Conservation (phyloP, 768 basidiomycete genomes). For the Gloeopeniophorella convolvens region DNA sequence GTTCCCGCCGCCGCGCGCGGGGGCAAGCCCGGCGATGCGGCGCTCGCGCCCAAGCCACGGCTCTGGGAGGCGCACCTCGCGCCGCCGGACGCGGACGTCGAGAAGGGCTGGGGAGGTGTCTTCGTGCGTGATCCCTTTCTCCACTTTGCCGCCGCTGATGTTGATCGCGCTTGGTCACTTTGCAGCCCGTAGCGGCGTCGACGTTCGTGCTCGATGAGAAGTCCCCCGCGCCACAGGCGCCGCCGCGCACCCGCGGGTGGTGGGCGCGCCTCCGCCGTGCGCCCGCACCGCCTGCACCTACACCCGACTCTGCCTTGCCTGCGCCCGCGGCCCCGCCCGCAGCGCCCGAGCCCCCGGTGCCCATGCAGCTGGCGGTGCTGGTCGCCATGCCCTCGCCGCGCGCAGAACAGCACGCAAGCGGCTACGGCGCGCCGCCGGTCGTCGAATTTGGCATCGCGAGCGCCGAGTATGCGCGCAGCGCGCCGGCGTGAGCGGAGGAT, state of each 20-base stretch:
- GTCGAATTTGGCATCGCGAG: conserved; percentile 9
- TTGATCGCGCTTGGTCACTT: neutral
- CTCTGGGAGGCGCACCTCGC: conserved; percentile 7
- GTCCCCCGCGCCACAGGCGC: too few relatives aligned
- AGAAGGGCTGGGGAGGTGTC: conserved; percentile 10
- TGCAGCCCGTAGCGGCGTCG: conserved; percentile 5
- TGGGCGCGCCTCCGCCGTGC: too few relatives aligned
- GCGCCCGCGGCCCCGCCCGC: neutral
- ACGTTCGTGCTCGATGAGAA: neutral
- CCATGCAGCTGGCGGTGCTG: neutral
- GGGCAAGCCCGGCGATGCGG: neutral
- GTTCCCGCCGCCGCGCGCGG: neutral
- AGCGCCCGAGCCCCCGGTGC: neutral
- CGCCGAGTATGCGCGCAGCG: neutral
- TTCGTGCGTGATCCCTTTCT: neutral
- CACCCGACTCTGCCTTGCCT: neutral
- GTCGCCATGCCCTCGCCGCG: conserved; percentile 8
- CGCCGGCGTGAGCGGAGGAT: neutral
- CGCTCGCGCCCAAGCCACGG: neutral
- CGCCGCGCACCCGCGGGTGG: too few relatives aligned
- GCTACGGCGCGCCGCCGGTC: neutral
- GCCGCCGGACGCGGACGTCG: neutral
- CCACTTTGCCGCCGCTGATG: neutral
- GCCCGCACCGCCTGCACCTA: too few relatives aligned
- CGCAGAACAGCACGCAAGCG: neutral